Percentiles rank a stretch among this genome's conserved stretches.
Evolutionary conservation across 106 monocot species (phyloP).

Genomic region (Allium fistulosum): DNA sequence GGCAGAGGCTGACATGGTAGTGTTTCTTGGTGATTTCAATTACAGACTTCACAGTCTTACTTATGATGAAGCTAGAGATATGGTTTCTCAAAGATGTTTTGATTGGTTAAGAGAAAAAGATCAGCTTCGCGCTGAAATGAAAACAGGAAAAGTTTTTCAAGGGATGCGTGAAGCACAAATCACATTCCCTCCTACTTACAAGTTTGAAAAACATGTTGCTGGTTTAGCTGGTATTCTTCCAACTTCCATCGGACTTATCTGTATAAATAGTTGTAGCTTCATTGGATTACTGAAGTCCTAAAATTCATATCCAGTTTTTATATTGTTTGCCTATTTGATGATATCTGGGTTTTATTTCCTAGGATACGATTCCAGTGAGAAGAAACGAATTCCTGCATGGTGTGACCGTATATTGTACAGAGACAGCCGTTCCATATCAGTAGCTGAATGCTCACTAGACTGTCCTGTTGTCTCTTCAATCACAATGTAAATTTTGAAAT

Average conservation of each 20-base stretch:
- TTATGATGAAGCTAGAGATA: slow-evolving; percentile 41
- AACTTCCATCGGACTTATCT: not conserved
- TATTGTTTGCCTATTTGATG: not conserved
- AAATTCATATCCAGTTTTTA: not conserved
- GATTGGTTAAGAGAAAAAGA: slow-evolving; percentile 45
- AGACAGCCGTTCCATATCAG: slow-evolving; percentile 45
- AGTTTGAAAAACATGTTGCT: slow-evolving; percentile 19
- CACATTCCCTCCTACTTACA: slow-evolving; percentile 27
- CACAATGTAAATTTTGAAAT: slow-evolving; percentile 21
- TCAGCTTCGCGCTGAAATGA: slow-evolving; percentile 34
- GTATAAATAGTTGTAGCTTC: not conserved
- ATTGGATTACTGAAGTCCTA: not conserved
- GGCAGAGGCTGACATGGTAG: slow-evolving; percentile 39
- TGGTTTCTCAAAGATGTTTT: slow-evolving; percentile 39
- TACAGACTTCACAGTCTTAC: slow-evolving; percentile 26
- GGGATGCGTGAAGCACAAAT: slow-evolving; percentile 31
- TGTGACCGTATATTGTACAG: slow-evolving; percentile 73
- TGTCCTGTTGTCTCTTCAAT: slow-evolving; percentile 54
- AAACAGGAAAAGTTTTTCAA: slow-evolving; percentile 34
- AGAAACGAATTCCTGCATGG: slow-evolving; percentile 79
- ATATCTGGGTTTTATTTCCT: not conserved
- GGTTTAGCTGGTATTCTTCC: slow-evolving; percentile 22
- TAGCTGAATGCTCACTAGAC: slow-evolving; percentile 60
- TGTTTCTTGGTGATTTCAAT: slow-evolving; percentile 43
- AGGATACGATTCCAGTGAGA: slow-evolving; percentile 77